A percentile compares a stretch with the other conserved stretches of the same genome.
These are phyloP conservation scores for Fraxinus anomala DNA, from an alignment of 257 asterid genomes.

Conservation along the genomic window DNA sequence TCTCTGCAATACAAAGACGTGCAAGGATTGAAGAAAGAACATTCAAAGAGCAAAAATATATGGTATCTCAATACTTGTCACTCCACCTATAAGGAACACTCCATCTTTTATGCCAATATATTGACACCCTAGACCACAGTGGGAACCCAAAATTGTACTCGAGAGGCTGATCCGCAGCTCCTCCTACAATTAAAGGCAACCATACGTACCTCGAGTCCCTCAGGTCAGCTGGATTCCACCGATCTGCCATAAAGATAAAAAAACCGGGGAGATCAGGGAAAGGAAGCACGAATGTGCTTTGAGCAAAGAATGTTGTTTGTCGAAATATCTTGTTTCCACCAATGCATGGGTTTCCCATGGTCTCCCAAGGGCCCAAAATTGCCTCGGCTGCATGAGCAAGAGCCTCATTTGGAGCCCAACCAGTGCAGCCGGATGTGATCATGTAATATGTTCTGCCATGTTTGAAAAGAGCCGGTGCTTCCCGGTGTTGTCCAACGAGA, in stretches of 20 bases:
- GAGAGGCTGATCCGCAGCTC: constrained; percentile 81
- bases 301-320: constrained; percentile 76
- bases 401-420: constrained; percentile 99
- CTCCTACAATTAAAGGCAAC: constrained; percentile 80
- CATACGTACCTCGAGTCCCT: constrained; percentile 90
- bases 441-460: constrained; percentile 83
- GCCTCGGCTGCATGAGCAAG: constrained; percentile 88
- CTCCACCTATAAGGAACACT: constrained; percentile 65
- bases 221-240: constrained; percentile 95
- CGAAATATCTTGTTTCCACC: constrained; percentile 76
- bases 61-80: constrained; percentile 33
- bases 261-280: constrained; percentile 59
- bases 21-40: background rate
- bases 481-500: constrained; percentile 88
- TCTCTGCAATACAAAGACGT: background rate
- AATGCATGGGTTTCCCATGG: constrained; percentile 85
- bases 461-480: constrained; percentile 96
- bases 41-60: constrained; percentile 13
- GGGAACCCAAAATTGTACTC: constrained; percentile 91
- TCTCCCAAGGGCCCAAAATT: constrained; percentile 95
- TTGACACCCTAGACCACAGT: constrained; percentile 84
- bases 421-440: constrained; percentile 97
- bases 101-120: constrained; percentile 96
- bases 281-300: constrained; percentile 87
- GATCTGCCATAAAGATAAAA: constrained; percentile 88